Conservation (phyloP, 306 rosid species). For the Aeschynomene evenia region DNA sequence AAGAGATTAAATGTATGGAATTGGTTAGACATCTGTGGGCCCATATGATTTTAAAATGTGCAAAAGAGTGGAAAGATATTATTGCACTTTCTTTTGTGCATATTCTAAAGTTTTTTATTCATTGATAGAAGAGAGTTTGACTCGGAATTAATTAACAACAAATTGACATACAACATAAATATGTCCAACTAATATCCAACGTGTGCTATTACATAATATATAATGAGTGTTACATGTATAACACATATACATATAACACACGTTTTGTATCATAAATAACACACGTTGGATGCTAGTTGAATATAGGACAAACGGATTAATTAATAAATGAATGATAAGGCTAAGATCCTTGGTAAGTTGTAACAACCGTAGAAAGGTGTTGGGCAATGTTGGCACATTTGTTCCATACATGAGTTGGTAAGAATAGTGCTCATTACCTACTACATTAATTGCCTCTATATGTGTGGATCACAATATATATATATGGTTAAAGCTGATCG, state of each 20-base stretch:
- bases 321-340: no score
- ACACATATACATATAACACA: no score
- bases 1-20: no score
- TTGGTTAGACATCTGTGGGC: neutral
- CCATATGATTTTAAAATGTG: neutral
- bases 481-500: no score
- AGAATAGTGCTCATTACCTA: neutral
- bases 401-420: neutral
- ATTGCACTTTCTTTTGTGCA: neutral
- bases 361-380: neutral
- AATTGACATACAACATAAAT: no score
- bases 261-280: no score
- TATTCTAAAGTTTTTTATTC: neutral
- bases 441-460: no score
- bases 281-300: no score
- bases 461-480: neutral
- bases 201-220: no score
- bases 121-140: neutral
- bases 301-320: no score
- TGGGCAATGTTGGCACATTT: neutral
- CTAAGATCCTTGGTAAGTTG: constrained; percentile 3
- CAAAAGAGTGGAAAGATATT: neutral
- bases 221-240: no score
- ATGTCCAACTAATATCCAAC: no score
- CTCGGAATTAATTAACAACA: neutral